Conservation (phyloP, 306 rosid genomes). For the Fragaria vesca region DNA sequence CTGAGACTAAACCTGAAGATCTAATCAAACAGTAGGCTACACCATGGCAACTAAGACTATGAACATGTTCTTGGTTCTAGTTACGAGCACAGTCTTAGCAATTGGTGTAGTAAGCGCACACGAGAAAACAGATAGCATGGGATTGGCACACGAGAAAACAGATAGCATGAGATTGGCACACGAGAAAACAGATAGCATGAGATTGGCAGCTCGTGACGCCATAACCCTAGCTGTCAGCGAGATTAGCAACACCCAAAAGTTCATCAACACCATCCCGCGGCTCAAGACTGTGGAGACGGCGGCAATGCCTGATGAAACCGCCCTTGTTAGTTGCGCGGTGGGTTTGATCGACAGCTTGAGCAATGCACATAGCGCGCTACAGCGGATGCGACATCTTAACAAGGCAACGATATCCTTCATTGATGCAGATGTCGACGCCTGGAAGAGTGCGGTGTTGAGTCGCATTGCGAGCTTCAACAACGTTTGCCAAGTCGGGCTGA, state of each 20-base stretch:
- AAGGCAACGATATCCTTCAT: background rate
- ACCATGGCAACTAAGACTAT: slow-evolving; percentile 24
- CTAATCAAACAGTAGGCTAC: background rate
- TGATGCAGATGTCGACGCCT: background rate
- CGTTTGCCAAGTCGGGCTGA: slow-evolving; percentile 12
- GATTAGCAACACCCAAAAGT: background rate
- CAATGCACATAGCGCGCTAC: background rate
- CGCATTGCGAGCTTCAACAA: slow-evolving; percentile 13
- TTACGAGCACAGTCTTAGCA: slow-evolving; percentile 5
- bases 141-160: background rate
- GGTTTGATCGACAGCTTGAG: slow-evolving; percentile 16
- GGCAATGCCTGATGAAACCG: background rate
- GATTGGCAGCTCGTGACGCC: slow-evolving; percentile 20
- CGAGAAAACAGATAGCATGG: background rate
- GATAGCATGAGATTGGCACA: background rate
- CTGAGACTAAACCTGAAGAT: background rate
- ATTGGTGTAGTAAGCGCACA: background rate
- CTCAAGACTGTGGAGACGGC: slow-evolving; percentile 4
- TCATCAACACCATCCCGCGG: slow-evolving; percentile 6
- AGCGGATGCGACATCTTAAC: slow-evolving; percentile 6
- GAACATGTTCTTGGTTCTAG: slow-evolving; percentile 8
- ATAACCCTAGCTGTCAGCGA: slow-evolving; percentile 17
- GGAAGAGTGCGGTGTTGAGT: slow-evolving; percentile 4
- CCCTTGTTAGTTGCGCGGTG: slow-evolving; percentile 11
- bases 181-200: background rate